Evolutionary conservation across 2,329 filamentous ascomycete species (phyloP).

Genomic region (Xylariaceae sp.): DNA sequence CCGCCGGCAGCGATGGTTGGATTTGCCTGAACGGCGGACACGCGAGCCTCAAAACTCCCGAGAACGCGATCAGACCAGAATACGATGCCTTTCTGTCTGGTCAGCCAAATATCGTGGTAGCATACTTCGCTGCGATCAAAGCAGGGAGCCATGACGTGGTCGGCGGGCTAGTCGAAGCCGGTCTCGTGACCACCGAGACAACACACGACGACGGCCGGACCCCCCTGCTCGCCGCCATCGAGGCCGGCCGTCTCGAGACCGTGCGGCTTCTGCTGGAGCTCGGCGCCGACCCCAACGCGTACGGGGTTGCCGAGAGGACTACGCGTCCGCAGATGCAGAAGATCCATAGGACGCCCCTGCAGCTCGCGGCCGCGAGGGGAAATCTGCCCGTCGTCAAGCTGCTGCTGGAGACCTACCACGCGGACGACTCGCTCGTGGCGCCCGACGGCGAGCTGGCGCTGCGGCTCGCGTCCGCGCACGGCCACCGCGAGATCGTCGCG

Average conservation of each 20-base stretch:
- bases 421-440: neutral
- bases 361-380: slow-evolving; percentile 1
- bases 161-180: too few relatives aligned
- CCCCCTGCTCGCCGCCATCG: neutral
- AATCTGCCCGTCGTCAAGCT: neutral
- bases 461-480: neutral
- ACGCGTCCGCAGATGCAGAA: too few relatives aligned
- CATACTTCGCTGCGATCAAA: neutral
- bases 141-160: neutral
- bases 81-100: too few relatives aligned
- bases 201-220: too few relatives aligned
- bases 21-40: neutral
- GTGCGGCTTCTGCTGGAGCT: neutral
- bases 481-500: slow-evolving; percentile 5
- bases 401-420: slow-evolving; percentile 5
- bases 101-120: neutral
- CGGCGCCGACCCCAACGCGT: slow-evolving; percentile 1
- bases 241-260: neutral
- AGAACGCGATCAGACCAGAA: too few relatives aligned
- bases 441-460: slow-evolving; percentile 8
- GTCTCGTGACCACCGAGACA: neutral
- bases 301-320: neutral
- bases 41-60: too few relatives aligned
- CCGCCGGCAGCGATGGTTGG: too few relatives aligned
- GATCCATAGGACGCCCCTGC: slow-evolving; percentile 8